These are phyloP conservation scores for Tuber magnatum DNA, from an alignment of 495 filamentous ascomycete genomes.

Conservation along the genomic window DNA sequence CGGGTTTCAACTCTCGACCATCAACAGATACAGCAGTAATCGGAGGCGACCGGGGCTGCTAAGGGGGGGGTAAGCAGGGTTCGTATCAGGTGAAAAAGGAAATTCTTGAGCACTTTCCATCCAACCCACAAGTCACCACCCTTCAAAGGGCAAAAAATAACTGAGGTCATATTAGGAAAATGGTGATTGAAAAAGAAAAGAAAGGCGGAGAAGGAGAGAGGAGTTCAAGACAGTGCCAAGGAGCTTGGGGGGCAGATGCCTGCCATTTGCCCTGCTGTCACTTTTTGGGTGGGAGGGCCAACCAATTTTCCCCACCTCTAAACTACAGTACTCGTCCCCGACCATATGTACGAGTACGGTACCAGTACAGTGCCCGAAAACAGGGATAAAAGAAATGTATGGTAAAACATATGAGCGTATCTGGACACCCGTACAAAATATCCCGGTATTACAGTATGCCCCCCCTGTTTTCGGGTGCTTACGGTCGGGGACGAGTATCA, in stretches of 20 bases:
- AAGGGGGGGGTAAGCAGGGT: background rate
- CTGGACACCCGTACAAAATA: no score
- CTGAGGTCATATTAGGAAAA: background rate
- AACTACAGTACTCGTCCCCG: no score
- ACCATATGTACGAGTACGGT: no score
- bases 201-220: background rate
- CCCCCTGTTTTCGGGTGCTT: no score
- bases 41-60: background rate
- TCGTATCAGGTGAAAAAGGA: background rate
- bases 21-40: background rate
- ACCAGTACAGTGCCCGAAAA: no score
- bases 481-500: no score
- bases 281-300: constrained; percentile 32
- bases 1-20: background rate
- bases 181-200: background rate
- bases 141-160: background rate
- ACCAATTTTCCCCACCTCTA: constrained; percentile 35
- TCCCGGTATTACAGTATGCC: no score
- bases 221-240: background rate
- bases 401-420: no score
- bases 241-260: constrained; percentile 3
- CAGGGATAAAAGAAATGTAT: no score
- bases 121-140: background rate
- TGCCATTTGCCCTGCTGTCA: constrained; percentile 36
- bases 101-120: background rate